Evolutionary conservation across 1,284 basidiomycete species (phyloP).

Genomic region (Apiotrichum sp.): DNA sequence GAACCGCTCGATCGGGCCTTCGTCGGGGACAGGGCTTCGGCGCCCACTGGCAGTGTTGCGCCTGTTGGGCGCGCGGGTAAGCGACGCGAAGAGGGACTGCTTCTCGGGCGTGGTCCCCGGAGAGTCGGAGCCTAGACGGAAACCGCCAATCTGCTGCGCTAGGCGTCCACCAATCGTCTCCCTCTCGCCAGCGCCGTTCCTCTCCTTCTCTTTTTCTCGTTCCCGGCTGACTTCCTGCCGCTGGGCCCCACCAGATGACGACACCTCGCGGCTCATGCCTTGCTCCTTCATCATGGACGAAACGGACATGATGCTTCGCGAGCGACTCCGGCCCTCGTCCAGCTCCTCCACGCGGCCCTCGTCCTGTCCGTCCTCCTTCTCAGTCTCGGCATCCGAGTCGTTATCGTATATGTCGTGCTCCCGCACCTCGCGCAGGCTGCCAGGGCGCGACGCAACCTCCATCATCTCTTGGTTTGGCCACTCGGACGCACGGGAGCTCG

Average conservation of each 20-base stretch:
- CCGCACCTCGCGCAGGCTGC: conserved; percentile 29
- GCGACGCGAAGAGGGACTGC: conserved; percentile 3
- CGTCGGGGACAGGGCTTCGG: conserved; percentile 2
- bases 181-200: neutral
- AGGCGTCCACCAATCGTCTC: neutral
- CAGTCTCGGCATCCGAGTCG: neutral
- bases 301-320: no score
- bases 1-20: conserved; percentile 41
- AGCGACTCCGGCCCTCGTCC: no score
- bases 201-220: neutral
- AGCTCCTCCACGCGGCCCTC: conserved; percentile 33
- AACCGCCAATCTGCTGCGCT: neutral
- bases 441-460: conserved; percentile 38
- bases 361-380: conserved; percentile 22
- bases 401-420: conserved; percentile 14
- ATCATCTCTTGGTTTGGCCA: conserved; percentile 39
- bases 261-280: neutral
- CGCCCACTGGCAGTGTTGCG: neutral
- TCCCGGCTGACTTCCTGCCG: neutral
- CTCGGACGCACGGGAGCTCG: conserved; percentile 50
- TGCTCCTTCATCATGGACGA: no score
- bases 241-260: neutral
- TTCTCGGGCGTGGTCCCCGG: neutral
- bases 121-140: neutral
- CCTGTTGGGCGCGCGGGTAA: conserved; percentile 1